phyloP scores from a whole-genome alignment of 108 stramenopile genomes.

The Discostella stelligeroides region DNA sequence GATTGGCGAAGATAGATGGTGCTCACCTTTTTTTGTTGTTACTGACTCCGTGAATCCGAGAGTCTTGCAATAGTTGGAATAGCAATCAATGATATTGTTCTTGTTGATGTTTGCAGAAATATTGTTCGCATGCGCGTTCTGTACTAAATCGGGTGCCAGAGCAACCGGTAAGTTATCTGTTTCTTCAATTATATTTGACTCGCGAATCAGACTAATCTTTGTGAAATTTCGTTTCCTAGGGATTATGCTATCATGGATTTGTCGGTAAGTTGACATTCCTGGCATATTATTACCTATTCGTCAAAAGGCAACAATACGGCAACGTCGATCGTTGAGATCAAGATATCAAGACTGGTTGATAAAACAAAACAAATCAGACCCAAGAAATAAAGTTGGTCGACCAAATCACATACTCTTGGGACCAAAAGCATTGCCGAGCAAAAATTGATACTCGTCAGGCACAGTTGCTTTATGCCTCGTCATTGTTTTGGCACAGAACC shows the following conservation, averaged over 20 bases:
- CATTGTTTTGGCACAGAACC: neutral
- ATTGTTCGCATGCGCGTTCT: too few species aligned
- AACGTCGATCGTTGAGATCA: too few species aligned
- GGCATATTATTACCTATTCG: too few species aligned
- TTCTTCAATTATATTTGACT: neutral
- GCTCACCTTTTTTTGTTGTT: conserved; percentile 1
- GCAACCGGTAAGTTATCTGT: neutral
- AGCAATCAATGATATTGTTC: neutral
- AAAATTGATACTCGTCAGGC: neutral
- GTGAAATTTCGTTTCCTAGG: too few species aligned
- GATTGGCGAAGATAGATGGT: too few species aligned
- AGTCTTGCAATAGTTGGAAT: too few species aligned
- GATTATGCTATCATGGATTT: too few species aligned
- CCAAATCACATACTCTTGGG: neutral
- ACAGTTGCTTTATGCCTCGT: neutral
- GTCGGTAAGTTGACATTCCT: too few species aligned
- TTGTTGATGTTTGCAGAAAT: neutral
- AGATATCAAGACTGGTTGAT: too few species aligned
- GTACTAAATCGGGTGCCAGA: neutral
- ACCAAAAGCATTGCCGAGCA: neutral
- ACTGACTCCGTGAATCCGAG: neutral
- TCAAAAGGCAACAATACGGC: too few species aligned
- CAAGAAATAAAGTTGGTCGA: too few species aligned
- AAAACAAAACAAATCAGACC: too few species aligned
- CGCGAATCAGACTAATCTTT: neutral